Base-by-base conservation (phyloP, 1,284 basidiomycete species). In the Amylostereum chailletii region DNA sequence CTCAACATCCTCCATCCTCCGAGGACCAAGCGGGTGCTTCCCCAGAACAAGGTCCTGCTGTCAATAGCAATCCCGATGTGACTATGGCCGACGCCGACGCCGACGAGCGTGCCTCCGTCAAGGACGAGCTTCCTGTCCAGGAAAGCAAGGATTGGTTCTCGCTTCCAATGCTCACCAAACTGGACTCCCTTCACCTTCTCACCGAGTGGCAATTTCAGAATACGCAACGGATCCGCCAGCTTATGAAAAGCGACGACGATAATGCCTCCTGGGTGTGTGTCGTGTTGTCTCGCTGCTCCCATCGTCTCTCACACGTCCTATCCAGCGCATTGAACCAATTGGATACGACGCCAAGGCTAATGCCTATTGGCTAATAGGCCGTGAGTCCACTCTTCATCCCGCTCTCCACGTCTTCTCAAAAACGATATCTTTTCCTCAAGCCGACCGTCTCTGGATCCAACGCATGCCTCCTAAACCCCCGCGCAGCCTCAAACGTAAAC, bases 371-470 rank as follows among this genome's bases (percentile, higher is more conserved):
- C 70, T 92, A 26, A 89, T 94, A 57, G 90, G 91, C 31, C 73
- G 85, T 86, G 64, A 42, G 73, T 59, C n/a, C 34, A 41, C 39
- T 43, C 19, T 34, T 40, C 36, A 34, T 38, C 5, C 30, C 30
- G 37, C 36, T 48, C 27, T 27, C 34, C 42, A 30, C 6, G 7
- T 45, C 43, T 37, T 8, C 45, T 53, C 41, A 56, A 26, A 19
- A 44, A 34, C 45, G 43, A 37, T 44, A 19, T 41, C 40, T 45
- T 51, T n/a, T 46, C 2, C 11, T 34, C 43, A 53, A 79, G 81
- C 79, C 52, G 86, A 93, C 59, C 85, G 92, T 19, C 74, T 94
- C 19, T 95, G 91, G 91, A 80, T 94, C 39, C 91, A 94, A 63
- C 80, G 85, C 29, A 69, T 72, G 34, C 75, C 69, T 7, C 85